Conservation (phyloP, 2,329 filamentous ascomycete genomes). For the Tympanopsis confertula region DNA sequence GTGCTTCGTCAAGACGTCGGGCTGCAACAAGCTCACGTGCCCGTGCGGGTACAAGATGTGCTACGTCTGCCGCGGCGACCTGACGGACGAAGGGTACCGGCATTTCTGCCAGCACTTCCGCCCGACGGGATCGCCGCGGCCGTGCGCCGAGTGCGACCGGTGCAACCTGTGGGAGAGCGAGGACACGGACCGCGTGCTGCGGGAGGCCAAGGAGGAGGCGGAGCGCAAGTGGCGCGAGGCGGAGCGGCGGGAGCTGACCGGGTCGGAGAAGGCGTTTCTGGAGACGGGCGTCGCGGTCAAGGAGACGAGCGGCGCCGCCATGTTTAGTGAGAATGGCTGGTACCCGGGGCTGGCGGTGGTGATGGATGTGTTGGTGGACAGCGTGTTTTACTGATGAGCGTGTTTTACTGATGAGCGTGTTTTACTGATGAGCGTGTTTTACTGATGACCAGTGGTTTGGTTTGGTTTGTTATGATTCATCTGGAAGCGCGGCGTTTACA, state of each 20-base stretch:
- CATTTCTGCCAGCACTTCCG: constrained; percentile 97
- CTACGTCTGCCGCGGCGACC: constrained; percentile 71
- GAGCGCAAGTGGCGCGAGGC: constrained; percentile 60
- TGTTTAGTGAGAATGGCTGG: too few species aligned
- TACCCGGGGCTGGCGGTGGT: neutral
- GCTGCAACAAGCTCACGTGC: constrained; percentile 95
- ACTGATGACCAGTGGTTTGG: too few species aligned
- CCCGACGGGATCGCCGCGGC: constrained; percentile 58
- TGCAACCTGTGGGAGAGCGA: constrained; percentile 74
- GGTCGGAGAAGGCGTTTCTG: constrained; percentile 41
- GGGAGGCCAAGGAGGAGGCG: constrained; percentile 57
- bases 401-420: too few species aligned
- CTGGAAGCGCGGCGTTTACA: too few species aligned
- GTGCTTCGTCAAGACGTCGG: constrained; percentile 81
- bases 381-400: too few species aligned
- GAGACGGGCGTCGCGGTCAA: constrained; percentile 34
- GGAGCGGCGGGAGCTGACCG: constrained; percentile 45
- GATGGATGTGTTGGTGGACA: neutral
- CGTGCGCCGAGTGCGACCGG: constrained; percentile 68
- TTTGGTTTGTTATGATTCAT: too few species aligned
- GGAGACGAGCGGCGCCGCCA: constrained; percentile 7
- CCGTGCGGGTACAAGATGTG: constrained; percentile 97
- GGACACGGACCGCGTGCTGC: constrained; percentile 57
- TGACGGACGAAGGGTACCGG: constrained; percentile 62
- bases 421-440: too few species aligned